phyloP scores from a whole-genome alignment of 2,329 filamentous ascomycete genomes.

The Scytalidium lignicola region DNA sequence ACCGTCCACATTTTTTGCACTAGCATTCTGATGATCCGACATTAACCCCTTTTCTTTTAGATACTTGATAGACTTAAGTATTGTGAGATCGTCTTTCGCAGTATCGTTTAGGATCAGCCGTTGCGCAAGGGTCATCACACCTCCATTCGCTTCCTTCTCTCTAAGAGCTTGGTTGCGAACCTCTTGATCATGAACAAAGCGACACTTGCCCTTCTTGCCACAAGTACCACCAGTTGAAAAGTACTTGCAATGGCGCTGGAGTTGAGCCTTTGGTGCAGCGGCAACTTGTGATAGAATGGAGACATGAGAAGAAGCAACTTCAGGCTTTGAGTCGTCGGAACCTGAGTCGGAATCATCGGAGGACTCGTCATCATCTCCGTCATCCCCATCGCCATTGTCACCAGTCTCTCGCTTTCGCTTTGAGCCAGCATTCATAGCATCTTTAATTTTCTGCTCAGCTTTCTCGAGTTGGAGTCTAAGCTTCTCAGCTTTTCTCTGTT shows the following conservation, averaged over 20 bases:
- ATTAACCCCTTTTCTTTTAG: constrained; percentile 44
- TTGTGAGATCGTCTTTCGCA: constrained; percentile 61
- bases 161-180: constrained; percentile 58
- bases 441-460: constrained; percentile 48
- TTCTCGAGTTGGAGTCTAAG: constrained; percentile 61
- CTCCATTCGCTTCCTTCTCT: constrained; percentile 60
- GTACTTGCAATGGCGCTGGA: constrained; percentile 65
- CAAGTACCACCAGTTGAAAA: constrained; percentile 64
- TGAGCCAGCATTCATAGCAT: constrained; percentile 43
- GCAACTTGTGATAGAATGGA: constrained; percentile 26
- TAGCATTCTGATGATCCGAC: constrained; percentile 17
- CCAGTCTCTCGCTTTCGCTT: constrained; percentile 65
- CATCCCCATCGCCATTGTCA: constrained; percentile 60
- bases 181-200: constrained; percentile 62
- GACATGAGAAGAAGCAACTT: constrained; percentile 47
- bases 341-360: constrained; percentile 32
- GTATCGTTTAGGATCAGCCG: constrained; percentile 63
- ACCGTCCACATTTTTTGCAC: background rate
- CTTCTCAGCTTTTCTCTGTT: constrained; percentile 53
- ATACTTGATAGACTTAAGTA: constrained; percentile 62
- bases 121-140: constrained; percentile 61
- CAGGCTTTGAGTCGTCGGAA: constrained; percentile 55
- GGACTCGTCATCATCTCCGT: constrained; percentile 28
- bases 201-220: constrained; percentile 71
- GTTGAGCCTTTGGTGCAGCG: constrained; percentile 51